Evolutionary conservation across 2,329 filamentous ascomycete species (phyloP).

Genomic region (Penicillium capsulatum): DNA sequence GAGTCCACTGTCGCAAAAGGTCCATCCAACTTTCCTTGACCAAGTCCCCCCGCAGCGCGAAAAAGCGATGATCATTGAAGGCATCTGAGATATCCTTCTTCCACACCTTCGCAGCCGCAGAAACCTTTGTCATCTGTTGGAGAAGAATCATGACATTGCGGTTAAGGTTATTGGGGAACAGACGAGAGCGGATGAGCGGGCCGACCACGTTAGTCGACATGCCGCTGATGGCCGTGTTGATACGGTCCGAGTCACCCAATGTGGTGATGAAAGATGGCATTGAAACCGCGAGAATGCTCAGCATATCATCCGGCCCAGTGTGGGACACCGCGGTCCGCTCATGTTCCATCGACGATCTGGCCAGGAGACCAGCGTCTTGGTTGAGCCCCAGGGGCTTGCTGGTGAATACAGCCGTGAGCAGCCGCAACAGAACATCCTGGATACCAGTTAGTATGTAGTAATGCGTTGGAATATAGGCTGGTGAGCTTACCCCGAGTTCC

Average conservation of each 20-base stretch:
- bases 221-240: constrained; percentile 69
- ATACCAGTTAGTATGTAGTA: constrained; percentile 18
- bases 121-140: constrained; percentile 69
- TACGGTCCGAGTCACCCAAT: constrained; percentile 78
- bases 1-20: constrained; percentile 75
- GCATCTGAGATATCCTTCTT: constrained; percentile 89
- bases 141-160: constrained; percentile 67
- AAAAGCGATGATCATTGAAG: constrained; percentile 85
- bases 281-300: constrained; percentile 72
- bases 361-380: constrained; percentile 50
- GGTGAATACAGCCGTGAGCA: constrained; percentile 91
- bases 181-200: constrained; percentile 75
- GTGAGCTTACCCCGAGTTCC: constrained; percentile 70
- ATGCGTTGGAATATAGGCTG: neutral
- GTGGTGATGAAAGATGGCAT: constrained; percentile 78
- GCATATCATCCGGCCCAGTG: constrained; percentile 66
- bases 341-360: constrained; percentile 40
- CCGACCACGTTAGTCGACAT: constrained; percentile 81
- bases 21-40: constrained; percentile 75
- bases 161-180: constrained; percentile 81
- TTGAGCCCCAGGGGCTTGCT: constrained; percentile 73
- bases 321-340: constrained; percentile 36
- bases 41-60: constrained; percentile 62
- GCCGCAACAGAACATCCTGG: constrained; percentile 80
- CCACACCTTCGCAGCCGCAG: constrained; percentile 81